Evolutionary conservation across 768 basidiomycete species (phyloP).

Genomic region (Phylloporus rhodoxanthus): DNA sequence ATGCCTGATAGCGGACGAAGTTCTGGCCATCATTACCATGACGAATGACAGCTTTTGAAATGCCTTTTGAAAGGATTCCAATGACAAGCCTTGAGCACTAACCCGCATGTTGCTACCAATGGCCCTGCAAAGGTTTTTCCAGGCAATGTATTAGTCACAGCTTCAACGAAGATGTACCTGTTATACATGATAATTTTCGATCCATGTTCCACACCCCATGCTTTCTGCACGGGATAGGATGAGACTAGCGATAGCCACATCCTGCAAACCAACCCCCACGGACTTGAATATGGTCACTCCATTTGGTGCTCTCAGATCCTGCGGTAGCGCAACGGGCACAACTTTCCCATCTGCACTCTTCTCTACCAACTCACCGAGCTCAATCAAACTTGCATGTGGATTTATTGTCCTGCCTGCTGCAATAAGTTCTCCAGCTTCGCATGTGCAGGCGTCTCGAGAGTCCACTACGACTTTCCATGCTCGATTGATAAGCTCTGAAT

Average conservation of each 20-base stretch:
- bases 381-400: constrained; percentile 40
- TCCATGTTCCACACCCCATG: constrained; percentile 44
- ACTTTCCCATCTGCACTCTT: constrained; percentile 5
- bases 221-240: constrained; percentile 58
- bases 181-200: constrained; percentile 42
- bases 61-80: neutral
- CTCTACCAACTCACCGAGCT: constrained; percentile 61
- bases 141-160: neutral
- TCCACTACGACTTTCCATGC: constrained; percentile 65
- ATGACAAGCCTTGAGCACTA: neutral
- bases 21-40: too few relatives aligned
- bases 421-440: constrained; percentile 82
- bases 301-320: constrained; percentile 26
- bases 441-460: constrained; percentile 59
- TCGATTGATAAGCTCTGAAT: constrained; percentile 48
- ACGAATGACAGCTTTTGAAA: neutral
- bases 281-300: constrained; percentile 81
- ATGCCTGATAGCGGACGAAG: too few relatives aligned
- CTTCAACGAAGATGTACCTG: neutral
- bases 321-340: constrained; percentile 10
- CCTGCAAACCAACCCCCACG: constrained; percentile 83
- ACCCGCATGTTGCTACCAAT: neutral
- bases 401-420: constrained; percentile 37
- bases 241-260: constrained; percentile 72
- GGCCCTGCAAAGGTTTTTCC: neutral